Percentiles rank a stretch among this genome's conserved stretches.
phyloP scores from a whole-genome alignment of 2,329 filamentous ascomycete genomes.

The Aureobasidium subglaciale region DNA sequence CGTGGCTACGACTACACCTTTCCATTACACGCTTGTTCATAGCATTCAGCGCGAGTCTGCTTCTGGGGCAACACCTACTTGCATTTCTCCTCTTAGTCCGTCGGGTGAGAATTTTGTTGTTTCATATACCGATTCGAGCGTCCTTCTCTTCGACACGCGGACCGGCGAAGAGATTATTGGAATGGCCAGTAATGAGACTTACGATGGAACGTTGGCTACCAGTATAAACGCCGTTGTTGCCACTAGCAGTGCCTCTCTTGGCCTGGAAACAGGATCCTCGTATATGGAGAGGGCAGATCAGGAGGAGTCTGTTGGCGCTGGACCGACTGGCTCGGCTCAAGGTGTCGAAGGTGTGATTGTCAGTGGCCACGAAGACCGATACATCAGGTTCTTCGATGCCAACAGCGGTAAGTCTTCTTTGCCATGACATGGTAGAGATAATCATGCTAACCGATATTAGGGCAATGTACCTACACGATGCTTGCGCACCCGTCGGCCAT shows the following conservation, averaged over 20 bases:
- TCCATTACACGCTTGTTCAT: slow-evolving; percentile 81
- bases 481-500: slow-evolving; percentile 91
- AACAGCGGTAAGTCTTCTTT: slow-evolving; percentile 74
- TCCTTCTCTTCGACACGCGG: slow-evolving; percentile 85
- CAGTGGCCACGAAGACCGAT: slow-evolving; percentile 92
- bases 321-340: slow-evolving; percentile 72
- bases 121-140: slow-evolving; percentile 81
- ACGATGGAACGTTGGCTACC: slow-evolving; percentile 75
- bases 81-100: slow-evolving; percentile 79
- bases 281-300: slow-evolving; percentile 58
- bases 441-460: slow-evolving; percentile 39
- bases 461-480: slow-evolving; percentile 99
- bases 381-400: slow-evolving; percentile 94
- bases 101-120: slow-evolving; percentile 87
- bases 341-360: slow-evolving; percentile 87
- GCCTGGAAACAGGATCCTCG: slow-evolving; percentile 65
- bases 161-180: slow-evolving; percentile 84
- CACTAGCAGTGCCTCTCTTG: slow-evolving; percentile 56
- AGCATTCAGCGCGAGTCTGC: slow-evolving; percentile 59
- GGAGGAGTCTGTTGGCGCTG: slow-evolving; percentile 67
- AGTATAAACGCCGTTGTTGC: slow-evolving; percentile 88
- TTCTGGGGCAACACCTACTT: slow-evolving; percentile 65
- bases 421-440: background rate
- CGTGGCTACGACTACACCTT: slow-evolving; percentile 75
- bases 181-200: slow-evolving; percentile 93